Conservation (phyloP, 2,329 filamentous ascomycete genomes). For the Penicillium sp. region DNA sequence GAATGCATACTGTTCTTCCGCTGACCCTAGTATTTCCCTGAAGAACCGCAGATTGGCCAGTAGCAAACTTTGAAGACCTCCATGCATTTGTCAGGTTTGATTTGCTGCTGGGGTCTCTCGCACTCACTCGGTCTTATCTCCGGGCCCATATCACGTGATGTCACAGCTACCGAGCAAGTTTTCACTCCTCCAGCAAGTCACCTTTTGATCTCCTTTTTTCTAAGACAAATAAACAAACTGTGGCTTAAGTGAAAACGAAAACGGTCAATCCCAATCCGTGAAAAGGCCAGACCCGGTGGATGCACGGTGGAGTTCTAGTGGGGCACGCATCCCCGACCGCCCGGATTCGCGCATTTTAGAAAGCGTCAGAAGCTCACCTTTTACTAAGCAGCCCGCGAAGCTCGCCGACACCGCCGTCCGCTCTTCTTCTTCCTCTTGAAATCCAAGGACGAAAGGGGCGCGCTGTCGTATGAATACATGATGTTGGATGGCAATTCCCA, state of each 20-base stretch:
- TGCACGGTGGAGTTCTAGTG: not conserved
- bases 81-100: too few relatives aligned
- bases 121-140: not conserved
- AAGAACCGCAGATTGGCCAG: too few relatives aligned
- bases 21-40: too few relatives aligned
- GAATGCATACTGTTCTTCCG: too few relatives aligned
- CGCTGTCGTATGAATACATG: constrained; percentile 28
- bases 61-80: too few relatives aligned
- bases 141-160: not conserved
- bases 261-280: too few relatives aligned
- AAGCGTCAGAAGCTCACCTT: constrained; percentile 14
- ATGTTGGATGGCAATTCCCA: constrained; percentile 42
- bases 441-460: constrained; percentile 28
- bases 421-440: constrained; percentile 22
- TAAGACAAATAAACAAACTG: not conserved
- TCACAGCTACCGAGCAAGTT: not conserved
- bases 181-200: not conserved
- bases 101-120: too few relatives aligned
- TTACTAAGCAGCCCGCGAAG: constrained; percentile 28
- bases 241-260: too few relatives aligned
- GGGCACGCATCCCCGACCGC: constrained; percentile 1
- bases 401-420: constrained; percentile 24
- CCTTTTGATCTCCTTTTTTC: not conserved
- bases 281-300: too few relatives aligned
- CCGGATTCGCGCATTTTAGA: constrained; percentile 9